A percentile compares a stretch with the other conserved stretches of the same genome.
Conservation (phyloP, 306 rosid species). For the Senna tora region DNA sequence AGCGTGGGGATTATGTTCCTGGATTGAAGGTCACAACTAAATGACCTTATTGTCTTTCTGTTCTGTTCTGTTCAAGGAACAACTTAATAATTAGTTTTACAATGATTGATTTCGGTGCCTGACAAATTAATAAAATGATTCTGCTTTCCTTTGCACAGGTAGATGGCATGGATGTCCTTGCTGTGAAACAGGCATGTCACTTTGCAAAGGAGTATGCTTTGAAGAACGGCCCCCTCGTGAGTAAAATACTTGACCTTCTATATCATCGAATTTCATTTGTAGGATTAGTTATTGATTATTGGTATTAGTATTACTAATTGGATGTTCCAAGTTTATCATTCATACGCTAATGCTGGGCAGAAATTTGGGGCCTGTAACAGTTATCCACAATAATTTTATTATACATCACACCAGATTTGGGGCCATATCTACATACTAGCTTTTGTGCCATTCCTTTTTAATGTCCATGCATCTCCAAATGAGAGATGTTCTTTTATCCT, state of each 20-base stretch:
- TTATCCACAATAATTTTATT: conserved; percentile 7
- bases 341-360: conserved; percentile 1
- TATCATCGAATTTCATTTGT: too few species aligned
- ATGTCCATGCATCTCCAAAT: neutral
- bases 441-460: neutral
- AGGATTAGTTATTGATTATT: too few species aligned
- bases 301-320: neutral
- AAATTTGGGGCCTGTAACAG: neutral
- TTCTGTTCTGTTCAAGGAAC: conserved; percentile 4
- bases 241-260: conserved; percentile 38
- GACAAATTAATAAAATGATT: neutral
- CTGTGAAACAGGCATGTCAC: conserved; percentile 90
- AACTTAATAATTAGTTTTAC: neutral
- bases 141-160: conserved; percentile 55
- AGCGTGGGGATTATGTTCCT: conserved; percentile 92
- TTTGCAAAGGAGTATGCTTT: conserved; percentile 85
- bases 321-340: neutral
- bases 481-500: neutral
- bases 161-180: conserved; percentile 92
- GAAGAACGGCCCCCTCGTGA: conserved; percentile 92
- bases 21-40: conserved; percentile 71
- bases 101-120: conserved; percentile 9
- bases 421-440: neutral
- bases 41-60: neutral
- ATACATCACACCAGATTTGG: neutral